Percentiles rank a stretch among this genome's conserved stretches.
phyloP scores from a whole-genome alignment of 768 basidiomycete genomes.

The Leccinellum albellum region DNA sequence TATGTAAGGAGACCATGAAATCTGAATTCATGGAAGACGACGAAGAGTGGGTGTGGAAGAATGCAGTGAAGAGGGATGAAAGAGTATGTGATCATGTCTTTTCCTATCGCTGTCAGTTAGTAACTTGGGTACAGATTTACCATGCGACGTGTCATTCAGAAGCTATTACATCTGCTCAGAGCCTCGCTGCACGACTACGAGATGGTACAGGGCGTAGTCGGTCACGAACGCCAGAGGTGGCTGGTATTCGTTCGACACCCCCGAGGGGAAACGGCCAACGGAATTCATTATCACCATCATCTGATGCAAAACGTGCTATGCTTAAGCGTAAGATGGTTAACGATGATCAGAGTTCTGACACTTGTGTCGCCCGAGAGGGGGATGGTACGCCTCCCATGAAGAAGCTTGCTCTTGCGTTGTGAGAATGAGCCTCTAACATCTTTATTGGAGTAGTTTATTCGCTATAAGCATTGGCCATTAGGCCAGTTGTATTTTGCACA shows the following conservation, averaged over 20 bases:
- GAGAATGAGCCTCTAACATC: constrained; percentile 19
- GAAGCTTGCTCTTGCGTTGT: constrained; percentile 52
- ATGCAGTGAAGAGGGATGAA: constrained; percentile 81
- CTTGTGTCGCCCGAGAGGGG: constrained; percentile 32
- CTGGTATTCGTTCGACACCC: constrained; percentile 35
- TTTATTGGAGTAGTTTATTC: constrained; percentile 35
- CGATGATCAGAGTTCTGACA: constrained; percentile 36
- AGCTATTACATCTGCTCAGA: constrained; percentile 59
- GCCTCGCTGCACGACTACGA: constrained; percentile 63
- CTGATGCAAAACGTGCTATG: constrained; percentile 51
- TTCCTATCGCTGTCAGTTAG: not conserved
- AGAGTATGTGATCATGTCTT: constrained; percentile 49
- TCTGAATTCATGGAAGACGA: constrained; percentile 92
- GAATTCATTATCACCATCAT: constrained; percentile 46
- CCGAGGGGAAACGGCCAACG: constrained; percentile 30
- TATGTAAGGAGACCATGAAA: constrained; percentile 93
- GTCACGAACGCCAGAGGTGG: constrained; percentile 69
- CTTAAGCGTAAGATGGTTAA: constrained; percentile 75
- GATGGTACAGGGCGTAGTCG: constrained; percentile 64
- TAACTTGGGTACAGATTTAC: constrained; percentile 59
- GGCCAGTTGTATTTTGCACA: constrained; percentile 26
- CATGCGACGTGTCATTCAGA: constrained; percentile 95
- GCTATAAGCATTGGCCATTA: constrained; percentile 16
- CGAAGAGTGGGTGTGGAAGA: constrained; percentile 98
- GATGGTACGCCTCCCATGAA: constrained; percentile 63